Percentiles rank a stretch among this genome's conserved stretches.
These are phyloP conservation scores for Vaccinium darrowii DNA, from an alignment of 148 eudicot genomes.

Conservation along the genomic window DNA sequence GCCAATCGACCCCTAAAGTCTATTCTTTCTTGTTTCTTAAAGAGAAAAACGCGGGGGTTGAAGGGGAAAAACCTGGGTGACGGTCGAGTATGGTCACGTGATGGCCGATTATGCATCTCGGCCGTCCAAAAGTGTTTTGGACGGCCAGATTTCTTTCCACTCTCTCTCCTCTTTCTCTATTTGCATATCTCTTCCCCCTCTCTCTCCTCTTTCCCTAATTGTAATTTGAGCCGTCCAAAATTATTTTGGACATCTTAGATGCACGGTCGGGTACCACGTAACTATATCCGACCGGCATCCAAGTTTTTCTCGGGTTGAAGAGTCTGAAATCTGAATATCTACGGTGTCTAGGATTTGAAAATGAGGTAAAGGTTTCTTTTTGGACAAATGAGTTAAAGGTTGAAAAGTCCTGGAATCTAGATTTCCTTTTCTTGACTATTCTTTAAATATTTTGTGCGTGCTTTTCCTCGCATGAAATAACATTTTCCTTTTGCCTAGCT, in stretches of 20 bases:
- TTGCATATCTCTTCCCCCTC: too few relatives aligned
- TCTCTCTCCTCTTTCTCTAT: too few relatives aligned
- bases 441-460: neutral
- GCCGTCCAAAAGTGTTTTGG: too few relatives aligned
- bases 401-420: neutral
- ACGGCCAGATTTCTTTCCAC: too few relatives aligned
- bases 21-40: neutral
- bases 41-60: neutral
- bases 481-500: neutral
- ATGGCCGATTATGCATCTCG: too few relatives aligned
- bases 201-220: too few relatives aligned
- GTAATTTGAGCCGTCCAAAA: too few relatives aligned
- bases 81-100: too few relatives aligned
- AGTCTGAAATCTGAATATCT: neutral
- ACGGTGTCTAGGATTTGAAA: neutral
- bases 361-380: neutral
- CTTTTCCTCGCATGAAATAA: neutral
- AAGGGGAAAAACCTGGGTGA: too few relatives aligned
- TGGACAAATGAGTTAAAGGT: neutral
- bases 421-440: neutral
- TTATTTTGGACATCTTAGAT: too few relatives aligned
- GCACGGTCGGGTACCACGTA: too few relatives aligned
- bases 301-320: neutral
- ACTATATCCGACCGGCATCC: too few relatives aligned
- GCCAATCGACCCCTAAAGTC: neutral